phyloP scores from a whole-genome alignment of 2,329 filamentous ascomycete genomes.

The Epichloe bromicola region DNA sequence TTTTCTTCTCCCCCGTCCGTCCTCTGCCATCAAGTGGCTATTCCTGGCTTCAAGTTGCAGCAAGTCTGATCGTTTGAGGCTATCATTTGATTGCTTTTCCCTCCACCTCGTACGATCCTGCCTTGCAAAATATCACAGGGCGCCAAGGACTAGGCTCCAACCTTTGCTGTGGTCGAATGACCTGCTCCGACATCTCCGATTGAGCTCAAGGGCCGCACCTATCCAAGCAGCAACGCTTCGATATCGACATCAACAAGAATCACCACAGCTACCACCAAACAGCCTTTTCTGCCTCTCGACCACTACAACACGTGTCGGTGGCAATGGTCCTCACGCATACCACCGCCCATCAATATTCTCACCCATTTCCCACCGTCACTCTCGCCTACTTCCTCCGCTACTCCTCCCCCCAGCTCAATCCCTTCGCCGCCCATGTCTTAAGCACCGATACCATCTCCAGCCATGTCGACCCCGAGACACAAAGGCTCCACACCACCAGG shows the following conservation, averaged over 20 bases:
- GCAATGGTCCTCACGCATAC: constrained; percentile 52
- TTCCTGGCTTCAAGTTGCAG: constrained; percentile 1
- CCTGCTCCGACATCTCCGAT: constrained; percentile 10
- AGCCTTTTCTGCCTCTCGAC: neutral
- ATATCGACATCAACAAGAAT: constrained; percentile 3
- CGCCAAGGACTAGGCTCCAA: constrained; percentile 5
- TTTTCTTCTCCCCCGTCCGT: neutral
- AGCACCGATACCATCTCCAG: constrained; percentile 73
- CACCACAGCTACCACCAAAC: constrained; percentile 3
- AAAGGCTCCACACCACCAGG: constrained; percentile 64
- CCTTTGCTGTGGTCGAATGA: constrained; percentile 11
- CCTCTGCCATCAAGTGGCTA: neutral
- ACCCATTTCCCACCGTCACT: constrained; percentile 73
- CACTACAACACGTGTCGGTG: constrained; percentile 7
- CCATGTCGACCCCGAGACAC: constrained; percentile 57
- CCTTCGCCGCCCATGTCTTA: constrained; percentile 69
- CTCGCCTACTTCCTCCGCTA: constrained; percentile 85
- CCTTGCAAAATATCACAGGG: neutral
- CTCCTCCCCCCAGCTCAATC: constrained; percentile 57
- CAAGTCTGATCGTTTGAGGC: constrained; percentile 4
- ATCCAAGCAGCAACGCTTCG: neutral
- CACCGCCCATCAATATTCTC: constrained; percentile 60
- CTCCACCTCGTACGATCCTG: neutral
- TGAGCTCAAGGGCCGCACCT: constrained; percentile 10
- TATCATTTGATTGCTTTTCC: neutral